These are phyloP conservation scores for Fusarium albidum DNA, from an alignment of 2,329 filamentous ascomycete genomes.

Conservation along the genomic window DNA sequence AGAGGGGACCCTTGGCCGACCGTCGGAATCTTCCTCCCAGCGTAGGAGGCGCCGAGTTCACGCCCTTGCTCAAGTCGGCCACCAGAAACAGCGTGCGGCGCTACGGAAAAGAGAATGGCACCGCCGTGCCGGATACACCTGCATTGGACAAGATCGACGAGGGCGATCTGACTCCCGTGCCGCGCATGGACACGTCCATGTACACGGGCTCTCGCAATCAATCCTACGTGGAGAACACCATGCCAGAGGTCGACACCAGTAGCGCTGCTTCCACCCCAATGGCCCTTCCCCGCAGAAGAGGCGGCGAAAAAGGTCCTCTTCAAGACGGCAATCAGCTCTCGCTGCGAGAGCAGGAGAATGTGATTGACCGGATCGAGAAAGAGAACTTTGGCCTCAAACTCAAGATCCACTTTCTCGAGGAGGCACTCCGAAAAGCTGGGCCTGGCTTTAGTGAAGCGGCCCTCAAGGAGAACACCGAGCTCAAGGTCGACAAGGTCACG, in stretches of 20 bases:
- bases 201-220: conserved; percentile 72
- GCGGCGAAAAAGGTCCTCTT: conserved; percentile 71
- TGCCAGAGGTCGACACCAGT: conserved; percentile 79
- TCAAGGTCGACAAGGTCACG: conserved; percentile 91
- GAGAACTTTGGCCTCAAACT: conserved; percentile 97
- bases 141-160: conserved; percentile 72
- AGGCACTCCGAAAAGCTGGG: conserved; percentile 85
- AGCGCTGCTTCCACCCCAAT: conserved; percentile 87
- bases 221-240: conserved; percentile 72
- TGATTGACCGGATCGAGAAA: conserved; percentile 96
- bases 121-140: conserved; percentile 71
- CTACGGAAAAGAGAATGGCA: conserved; percentile 69
- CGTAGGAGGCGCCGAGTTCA: conserved; percentile 82
- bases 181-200: conserved; percentile 76
- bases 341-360: conserved; percentile 91
- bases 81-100: conserved; percentile 75
- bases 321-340: conserved; percentile 92
- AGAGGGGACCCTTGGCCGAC: conserved; percentile 73
- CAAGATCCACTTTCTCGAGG: conserved; percentile 96
- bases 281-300: conserved; percentile 70
- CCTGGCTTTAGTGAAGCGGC: conserved; percentile 90
- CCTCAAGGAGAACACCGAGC: conserved; percentile 92
- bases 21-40: conserved; percentile 74
- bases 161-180: conserved; percentile 78
- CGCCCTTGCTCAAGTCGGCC: conserved; percentile 87